Percentiles rank a stretch among this genome's conserved stretches.
phyloP scores from a whole-genome alignment of 192 early-diverging fungal species.

The Obelidium mucronatum region DNA sequence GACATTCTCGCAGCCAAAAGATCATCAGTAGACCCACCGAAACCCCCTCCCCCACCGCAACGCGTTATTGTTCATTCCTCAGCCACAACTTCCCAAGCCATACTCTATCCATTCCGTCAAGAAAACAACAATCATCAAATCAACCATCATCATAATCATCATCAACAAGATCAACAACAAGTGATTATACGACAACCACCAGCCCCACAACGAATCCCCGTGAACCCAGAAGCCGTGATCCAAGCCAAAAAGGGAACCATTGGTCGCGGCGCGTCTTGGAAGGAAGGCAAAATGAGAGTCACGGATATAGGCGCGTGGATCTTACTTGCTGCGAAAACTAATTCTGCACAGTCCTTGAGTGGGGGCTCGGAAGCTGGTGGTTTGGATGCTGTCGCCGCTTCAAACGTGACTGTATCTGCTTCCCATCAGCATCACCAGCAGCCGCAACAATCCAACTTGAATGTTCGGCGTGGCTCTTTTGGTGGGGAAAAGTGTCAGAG shows the following conservation, averaged over 20 bases:
- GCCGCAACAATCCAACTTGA: too few species aligned
- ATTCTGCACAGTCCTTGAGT: not conserved
- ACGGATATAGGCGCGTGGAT: constrained; percentile 30
- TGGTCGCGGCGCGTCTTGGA: constrained; percentile 30
- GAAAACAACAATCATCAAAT: not conserved
- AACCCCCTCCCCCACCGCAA: not conserved
- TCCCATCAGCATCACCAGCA: not conserved
- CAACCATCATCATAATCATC: too few species aligned
- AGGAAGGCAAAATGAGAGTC: constrained; percentile 23
- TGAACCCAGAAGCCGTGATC: not conserved
- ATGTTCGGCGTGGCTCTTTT: too few species aligned
- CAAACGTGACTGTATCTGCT: not conserved
- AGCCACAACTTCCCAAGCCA: too few species aligned
- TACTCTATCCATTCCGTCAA: not conserved
- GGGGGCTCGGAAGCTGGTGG: not conserved
- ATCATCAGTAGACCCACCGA: not conserved
- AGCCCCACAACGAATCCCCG: not conserved
- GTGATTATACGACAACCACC: not conserved
- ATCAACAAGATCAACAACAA: not conserved
- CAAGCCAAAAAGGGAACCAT: constrained; percentile 5
- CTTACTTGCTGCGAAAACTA: not conserved
- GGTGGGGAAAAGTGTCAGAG: too few species aligned
- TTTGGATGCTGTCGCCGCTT: not conserved
- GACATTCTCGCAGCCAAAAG: not conserved
- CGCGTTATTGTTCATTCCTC: not conserved